These are phyloP conservation scores for Penicillium soppii DNA, from an alignment of 495 filamentous ascomycete species.

Conservation along the genomic window DNA sequence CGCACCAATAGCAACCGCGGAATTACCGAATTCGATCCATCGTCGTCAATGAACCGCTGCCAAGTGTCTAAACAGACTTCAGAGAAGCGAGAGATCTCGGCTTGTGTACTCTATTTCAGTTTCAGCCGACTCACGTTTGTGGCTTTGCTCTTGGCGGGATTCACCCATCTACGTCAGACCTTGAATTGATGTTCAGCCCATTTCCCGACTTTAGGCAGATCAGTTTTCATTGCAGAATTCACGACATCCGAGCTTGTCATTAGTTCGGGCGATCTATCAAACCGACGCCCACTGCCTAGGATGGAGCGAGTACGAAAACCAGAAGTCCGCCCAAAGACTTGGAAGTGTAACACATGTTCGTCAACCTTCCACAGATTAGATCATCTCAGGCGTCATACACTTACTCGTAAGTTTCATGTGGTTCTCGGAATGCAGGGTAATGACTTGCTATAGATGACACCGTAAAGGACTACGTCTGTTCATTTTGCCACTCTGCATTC, in stretches of 20 bases:
- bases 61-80: background rate
- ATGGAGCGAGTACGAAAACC: no score
- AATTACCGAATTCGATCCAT: constrained; percentile 8
- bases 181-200: background rate
- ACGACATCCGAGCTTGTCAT: background rate
- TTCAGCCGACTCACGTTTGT: background rate
- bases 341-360: constrained; percentile 33
- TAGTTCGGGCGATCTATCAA: background rate
- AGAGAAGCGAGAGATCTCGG: constrained; percentile 2
- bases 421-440: background rate
- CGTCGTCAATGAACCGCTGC: background rate
- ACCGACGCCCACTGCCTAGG: constrained; percentile 1
- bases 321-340: constrained; percentile 11
- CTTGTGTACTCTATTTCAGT: background rate
- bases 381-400: constrained; percentile 32
- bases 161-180: background rate
- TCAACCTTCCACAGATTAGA: constrained; percentile 30
- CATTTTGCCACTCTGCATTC: constrained; percentile 31
- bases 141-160: background rate
- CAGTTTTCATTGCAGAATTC: background rate
- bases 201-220: background rate
- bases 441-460: constrained; percentile 19
- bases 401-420: constrained; percentile 24
- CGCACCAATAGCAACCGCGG: constrained; percentile 4
- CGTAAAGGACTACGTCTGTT: constrained; percentile 20